Base-by-base conservation (phyloP, 2,329 filamentous ascomycete species). In the Waltergamsia citrina region DNA sequence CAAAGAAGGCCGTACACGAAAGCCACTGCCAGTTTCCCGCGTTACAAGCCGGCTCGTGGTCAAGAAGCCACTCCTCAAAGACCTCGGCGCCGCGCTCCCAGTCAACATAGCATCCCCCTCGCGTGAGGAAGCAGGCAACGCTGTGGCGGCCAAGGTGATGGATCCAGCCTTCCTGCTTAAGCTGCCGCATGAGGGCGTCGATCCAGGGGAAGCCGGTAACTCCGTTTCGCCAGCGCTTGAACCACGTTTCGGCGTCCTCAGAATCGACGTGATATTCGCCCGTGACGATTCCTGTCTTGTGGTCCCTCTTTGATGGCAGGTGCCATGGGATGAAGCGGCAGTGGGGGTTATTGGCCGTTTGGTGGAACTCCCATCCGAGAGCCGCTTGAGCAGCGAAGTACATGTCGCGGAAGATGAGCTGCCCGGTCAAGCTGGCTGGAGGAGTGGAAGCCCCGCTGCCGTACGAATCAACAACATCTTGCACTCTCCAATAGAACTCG, bases 261-360 rank as follows among this genome's bases (percentile, higher is more conserved):
- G 67, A 70, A 50, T 86, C 80, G 39, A 85, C 57, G 34, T 74
- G 63, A 51, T 86, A 81, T 5, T 65, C 63, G 7, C 72, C 76
- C 0, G 73, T 79, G 20, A 69, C 58, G 15, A 63, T 54, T 6
- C 63, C 63, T 1, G 59, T 63, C 8, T 51, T 45, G 0, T 56
- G 54, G 11, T 60, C 62, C 33, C 71, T 43, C 41, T 74, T 75
- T 3, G 75, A 79, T 1, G 78, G 81, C 2, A 88, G 58, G 48
- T 86, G 81, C 83, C 83, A 88, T 4, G 81, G 81, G 11, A 88
- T 73, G 53, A 87, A 86, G n/a, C 81, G 69, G 25, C 74, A 80
- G 41, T 79, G 59, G 1, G 67, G 53, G 46, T 88, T 88, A 23
- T 71, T 70, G 32, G 71, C 60, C 1, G 78, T 79, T 46, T 84